These are phyloP conservation scores for Rhizophora mangle DNA, from an alignment of 345 rosid species.

Conservation along the genomic window DNA sequence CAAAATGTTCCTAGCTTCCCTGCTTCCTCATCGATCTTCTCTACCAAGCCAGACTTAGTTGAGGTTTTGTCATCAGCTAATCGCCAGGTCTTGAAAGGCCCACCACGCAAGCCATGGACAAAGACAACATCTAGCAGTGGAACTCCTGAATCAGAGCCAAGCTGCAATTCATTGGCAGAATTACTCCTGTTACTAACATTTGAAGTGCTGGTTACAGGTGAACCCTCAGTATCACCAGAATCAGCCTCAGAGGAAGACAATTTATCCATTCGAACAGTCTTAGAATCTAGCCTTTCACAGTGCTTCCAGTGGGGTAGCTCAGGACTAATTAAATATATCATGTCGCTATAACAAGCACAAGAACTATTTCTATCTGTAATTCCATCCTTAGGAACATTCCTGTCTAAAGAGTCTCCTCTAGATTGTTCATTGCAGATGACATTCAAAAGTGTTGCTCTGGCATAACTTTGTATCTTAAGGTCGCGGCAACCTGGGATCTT, in stretches of 20 bases:
- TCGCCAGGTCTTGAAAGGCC: slow-evolving; percentile 94
- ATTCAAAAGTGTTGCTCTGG: slow-evolving; percentile 76
- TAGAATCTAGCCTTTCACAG: slow-evolving; percentile 40
- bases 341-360: slow-evolving; percentile 69
- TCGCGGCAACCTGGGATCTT: slow-evolving; percentile 68
- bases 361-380: slow-evolving; percentile 31
- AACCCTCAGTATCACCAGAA: slow-evolving; percentile 24
- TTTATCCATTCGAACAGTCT: slow-evolving; percentile 22
- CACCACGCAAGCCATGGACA: slow-evolving; percentile 95
- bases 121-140: slow-evolving; percentile 82
- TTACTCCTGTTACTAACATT: slow-evolving; percentile 29
- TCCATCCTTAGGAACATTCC: slow-evolving; percentile 32
- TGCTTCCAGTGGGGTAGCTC: slow-evolving; percentile 81
- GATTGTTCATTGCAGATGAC: slow-evolving; percentile 53
- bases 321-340: slow-evolving; percentile 79
- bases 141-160: slow-evolving; percentile 32
- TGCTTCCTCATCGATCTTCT: slow-evolving; percentile 98
- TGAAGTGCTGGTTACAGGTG: slow-evolving; percentile 23
- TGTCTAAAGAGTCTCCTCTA: slow-evolving; percentile 29
- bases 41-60: slow-evolving; percentile 91
- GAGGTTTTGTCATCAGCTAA: slow-evolving; percentile 82
- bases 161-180: slow-evolving; percentile 31
- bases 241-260: slow-evolving; percentile 28
- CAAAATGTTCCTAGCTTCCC: slow-evolving; percentile 95
- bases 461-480: slow-evolving; percentile 83